These are phyloP conservation scores for Tricholoma furcatifolium DNA, from an alignment of 768 basidiomycete species.

Conservation along the genomic window DNA sequence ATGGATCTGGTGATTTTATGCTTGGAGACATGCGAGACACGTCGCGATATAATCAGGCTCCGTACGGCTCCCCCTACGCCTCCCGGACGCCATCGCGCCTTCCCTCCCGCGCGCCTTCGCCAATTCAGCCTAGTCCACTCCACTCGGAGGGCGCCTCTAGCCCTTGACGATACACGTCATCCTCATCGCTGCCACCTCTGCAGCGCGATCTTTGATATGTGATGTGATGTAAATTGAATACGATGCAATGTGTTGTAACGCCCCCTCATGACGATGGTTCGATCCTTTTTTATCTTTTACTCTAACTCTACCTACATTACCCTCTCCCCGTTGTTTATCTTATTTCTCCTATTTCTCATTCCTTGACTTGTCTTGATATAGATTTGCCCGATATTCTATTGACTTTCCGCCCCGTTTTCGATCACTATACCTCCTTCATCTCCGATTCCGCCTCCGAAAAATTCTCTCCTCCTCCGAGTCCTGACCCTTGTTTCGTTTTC, in stretches of 20 bases:
- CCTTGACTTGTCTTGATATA: background rate
- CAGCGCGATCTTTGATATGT: background rate
- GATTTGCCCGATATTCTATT: background rate
- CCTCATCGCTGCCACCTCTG: background rate
- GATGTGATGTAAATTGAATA: constrained; percentile 5
- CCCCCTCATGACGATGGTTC: constrained; percentile 13
- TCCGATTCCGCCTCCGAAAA: background rate
- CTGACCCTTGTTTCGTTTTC: no score
- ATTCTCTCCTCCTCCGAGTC: background rate
- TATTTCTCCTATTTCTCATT: background rate
- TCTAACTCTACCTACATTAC: constrained; percentile 7
- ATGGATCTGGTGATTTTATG: constrained; percentile 11
- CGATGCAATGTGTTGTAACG: constrained; percentile 5
- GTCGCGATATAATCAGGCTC: constrained; percentile 35
- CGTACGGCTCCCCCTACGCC: constrained; percentile 42
- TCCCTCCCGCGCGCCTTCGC: constrained; percentile 33
- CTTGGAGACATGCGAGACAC: constrained; percentile 32
- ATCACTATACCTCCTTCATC: no score
- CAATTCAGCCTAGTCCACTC: constrained; percentile 18
- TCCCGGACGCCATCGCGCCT: constrained; percentile 31
- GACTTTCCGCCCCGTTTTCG: background rate
- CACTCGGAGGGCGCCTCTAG: constrained; percentile 12
- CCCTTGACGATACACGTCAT: constrained; percentile 4
- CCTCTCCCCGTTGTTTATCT: background rate
- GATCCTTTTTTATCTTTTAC: background rate